Base-by-base conservation (phyloP, 176 grass and related monocot species). In the Carex littledalei region DNA sequence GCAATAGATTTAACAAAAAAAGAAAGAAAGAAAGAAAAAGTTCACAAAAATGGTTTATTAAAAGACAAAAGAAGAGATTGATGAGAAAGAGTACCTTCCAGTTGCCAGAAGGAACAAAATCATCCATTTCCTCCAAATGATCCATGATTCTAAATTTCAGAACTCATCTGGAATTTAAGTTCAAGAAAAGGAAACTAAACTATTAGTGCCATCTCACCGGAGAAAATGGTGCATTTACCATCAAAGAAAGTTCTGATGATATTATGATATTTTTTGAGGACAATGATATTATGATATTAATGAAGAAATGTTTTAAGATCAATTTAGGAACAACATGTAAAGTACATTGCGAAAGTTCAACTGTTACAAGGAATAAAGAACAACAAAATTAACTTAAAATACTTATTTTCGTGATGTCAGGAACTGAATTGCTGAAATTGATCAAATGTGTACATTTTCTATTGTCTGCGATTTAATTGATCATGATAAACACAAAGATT, bases 11-110 rank as follows among this genome's bases (percentile, higher is more conserved):
- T 47, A 83, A 32, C 16, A 53, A 66, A 41, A 63, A 49, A 6
- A 66, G 12, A 4, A 39, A 84, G 4, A 10, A n/a, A n/a, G n/a
- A n/a, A 16, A 86, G 34, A 79, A 14, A 34, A 89, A 3, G 29
- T n/a, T 73, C 52, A 82, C 83, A 77, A 15, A 84, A 84, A 80
- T 22, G 82, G n/a, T 9, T 43, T 14, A 50, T 63, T 62, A 79
- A 26, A 53, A 84, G 77, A 80, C 4, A 47, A 58, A 59, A 12
- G 5, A 53, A 84, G 43, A 45, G 55, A 17, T 22, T 29, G 16
- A 14, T 89, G 18, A 55, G 55, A 16, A 24, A 12, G 65, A 87
- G 71, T 88, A 97, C 94, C 94, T 93, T 97, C 84, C 90, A 90
- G 85, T 90, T 89, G 34, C 84, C 86, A 63, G 84, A 53, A 32